Conservation (phyloP, 345 rosid species). For the Schrenkiella parvula region DNA sequence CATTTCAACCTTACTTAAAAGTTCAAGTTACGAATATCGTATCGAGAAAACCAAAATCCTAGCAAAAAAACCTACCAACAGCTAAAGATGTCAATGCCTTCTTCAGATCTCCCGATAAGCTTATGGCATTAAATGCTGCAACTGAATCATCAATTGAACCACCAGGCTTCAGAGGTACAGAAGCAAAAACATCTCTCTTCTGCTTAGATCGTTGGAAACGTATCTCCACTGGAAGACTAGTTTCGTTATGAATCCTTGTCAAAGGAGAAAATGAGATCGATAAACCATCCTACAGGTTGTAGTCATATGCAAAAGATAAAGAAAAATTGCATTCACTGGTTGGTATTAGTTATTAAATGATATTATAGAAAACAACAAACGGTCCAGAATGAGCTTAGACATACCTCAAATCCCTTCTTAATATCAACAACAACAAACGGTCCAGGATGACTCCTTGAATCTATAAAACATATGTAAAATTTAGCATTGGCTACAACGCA, state of each 20-base stretch:
- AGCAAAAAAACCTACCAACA: slow-evolving; percentile 52
- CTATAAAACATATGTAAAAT: slow-evolving; percentile 41
- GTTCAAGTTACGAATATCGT: slow-evolving; percentile 7
- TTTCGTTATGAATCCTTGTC: slow-evolving; percentile 76
- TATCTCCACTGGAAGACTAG: slow-evolving; percentile 70
- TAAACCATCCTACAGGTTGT: slow-evolving; percentile 64
- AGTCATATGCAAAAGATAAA: slow-evolving; percentile 1
- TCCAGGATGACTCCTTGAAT: slow-evolving; percentile 82
- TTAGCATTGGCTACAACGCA: slow-evolving; percentile 12
- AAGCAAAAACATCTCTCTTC: slow-evolving; percentile 52
- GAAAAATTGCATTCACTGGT: slow-evolving; percentile 8
- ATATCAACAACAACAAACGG: slow-evolving; percentile 76
- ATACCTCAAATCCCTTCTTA: slow-evolving; percentile 67
- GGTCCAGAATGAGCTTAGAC: slow-evolving; percentile 16
- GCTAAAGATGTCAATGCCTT: slow-evolving; percentile 74
- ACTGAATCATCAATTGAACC: slow-evolving; percentile 81
- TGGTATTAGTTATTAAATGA: neutral
- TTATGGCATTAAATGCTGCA: slow-evolving; percentile 72
- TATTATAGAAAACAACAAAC: slow-evolving; percentile 12
- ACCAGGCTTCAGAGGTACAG: slow-evolving; percentile 60
- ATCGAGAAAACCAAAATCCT: slow-evolving; percentile 20
- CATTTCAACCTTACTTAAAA: slow-evolving; percentile 10
- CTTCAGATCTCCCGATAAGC: slow-evolving; percentile 65
- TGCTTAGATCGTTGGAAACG: slow-evolving; percentile 69
- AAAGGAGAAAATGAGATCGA: slow-evolving; percentile 82